Evolutionary conservation across 2,329 filamentous ascomycete genomes (phyloP).

Genomic region (Sporothrix pseudoabietina): DNA sequence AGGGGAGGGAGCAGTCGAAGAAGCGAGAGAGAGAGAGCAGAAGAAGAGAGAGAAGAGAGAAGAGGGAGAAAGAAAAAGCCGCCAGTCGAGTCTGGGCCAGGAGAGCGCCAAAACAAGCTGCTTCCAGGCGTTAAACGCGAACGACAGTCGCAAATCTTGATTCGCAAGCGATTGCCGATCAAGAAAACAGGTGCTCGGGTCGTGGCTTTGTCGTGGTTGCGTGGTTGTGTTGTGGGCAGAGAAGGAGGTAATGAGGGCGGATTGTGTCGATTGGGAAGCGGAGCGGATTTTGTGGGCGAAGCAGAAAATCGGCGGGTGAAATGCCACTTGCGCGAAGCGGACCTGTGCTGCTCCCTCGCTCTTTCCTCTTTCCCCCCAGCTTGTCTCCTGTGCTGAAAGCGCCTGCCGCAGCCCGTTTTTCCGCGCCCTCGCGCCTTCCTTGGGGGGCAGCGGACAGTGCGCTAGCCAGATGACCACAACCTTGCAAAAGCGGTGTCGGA

Average conservation of each 20-base stretch:
- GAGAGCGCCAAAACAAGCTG: conserved; percentile 23
- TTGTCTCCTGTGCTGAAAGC: conserved; percentile 11
- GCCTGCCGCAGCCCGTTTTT: conserved; percentile 6
- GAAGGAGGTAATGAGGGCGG: background rate
- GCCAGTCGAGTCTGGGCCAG: background rate
- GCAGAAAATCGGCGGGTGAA: conserved; percentile 32
- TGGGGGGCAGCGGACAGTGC: conserved; percentile 17
- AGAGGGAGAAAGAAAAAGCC: conserved; percentile 4
- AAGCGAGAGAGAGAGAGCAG: background rate
- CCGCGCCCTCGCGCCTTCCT: conserved; percentile 15
- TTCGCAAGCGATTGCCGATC: conserved; percentile 13
- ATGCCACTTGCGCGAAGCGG: conserved; percentile 33
- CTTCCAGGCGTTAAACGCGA: conserved; percentile 8
- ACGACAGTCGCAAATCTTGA: background rate
- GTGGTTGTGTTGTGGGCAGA: conserved; percentile 4
- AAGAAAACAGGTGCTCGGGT: background rate
- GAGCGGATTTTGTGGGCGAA: conserved; percentile 27
- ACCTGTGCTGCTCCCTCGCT: conserved; percentile 22
- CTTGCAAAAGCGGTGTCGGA: conserved; percentile 22
- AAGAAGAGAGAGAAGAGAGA: conserved; percentile 3
- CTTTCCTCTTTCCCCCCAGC: conserved; percentile 20
- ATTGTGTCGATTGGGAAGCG: conserved; percentile 10
- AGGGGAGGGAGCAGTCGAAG: background rate
- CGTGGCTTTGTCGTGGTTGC: background rate
- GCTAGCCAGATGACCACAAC: conserved; percentile 29